Evolutionary conservation across 495 filamentous ascomycete genomes (phyloP), one percentile per base, ranked within the genome.

Genomic region (Barbatosphaeria neglecta): DNA sequence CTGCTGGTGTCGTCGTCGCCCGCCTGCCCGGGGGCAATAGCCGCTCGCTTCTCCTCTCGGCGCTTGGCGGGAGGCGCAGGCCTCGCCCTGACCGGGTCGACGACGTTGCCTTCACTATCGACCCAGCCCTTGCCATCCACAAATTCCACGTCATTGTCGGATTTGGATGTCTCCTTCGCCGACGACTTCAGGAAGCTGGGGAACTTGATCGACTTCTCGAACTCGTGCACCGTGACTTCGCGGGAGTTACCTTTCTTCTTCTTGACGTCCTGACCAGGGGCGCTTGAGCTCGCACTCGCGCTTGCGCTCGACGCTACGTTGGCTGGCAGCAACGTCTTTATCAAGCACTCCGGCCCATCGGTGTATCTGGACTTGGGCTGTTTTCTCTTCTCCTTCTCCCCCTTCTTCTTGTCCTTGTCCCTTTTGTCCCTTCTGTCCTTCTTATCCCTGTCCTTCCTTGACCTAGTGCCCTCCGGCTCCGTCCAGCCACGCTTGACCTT

Each of bases 401-500:
- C 72, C 15, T 55, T 61, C 22, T 72, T 70, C 49, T 67, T n/a
- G n/a, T n/a, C n/a, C n/a, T n/a, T n/a, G n/a, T n/a, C n/a, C n/a
- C n/a, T n/a, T n/a, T n/a, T 55, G 15, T n/a, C n/a, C n/a, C n/a
- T n/a, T n/a, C n/a, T 55, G 15, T 55, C 66, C 49, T 73, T 72
- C 48, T 66, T 61, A 23, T 75, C 67, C 49, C 74, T 72, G 53
- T 76, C 72, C 27, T 69, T 60, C 23, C 57, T 61, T 33, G 52
- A 44, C n/a, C 17, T 43, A 6, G 49, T 54, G 7, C 59, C 68
- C 16, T 72, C 68, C 4, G 82, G 70, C 33, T 83, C 82, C 8
- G 84, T 90, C 92, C 92, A 97, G 13, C 90, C 92, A 48, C 92
- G 70, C 67, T 90, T 93, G 38, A 98, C 81, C 54, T 82, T 81